Evolutionary conservation across 805 yeast species (phyloP), one percentile per base, ranked within the genome.

Genomic region (Hanseniaspora valbyensis): DNA sequence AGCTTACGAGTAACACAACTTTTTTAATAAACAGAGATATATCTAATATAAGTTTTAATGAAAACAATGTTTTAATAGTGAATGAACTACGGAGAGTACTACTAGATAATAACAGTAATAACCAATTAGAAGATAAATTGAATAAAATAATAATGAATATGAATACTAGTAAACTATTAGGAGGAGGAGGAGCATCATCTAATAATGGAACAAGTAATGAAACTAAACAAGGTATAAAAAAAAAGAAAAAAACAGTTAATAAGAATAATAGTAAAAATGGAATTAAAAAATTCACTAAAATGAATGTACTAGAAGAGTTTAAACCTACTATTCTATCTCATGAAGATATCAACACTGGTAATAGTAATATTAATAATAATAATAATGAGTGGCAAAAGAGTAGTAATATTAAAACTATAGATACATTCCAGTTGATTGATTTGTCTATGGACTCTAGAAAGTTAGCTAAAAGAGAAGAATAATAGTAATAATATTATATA

Each of bases 351-450:
- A n/a, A n/a, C n/a, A n/a, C n/a, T n/a, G n/a, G n/a, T n/a, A n/a
- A n/a, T n/a, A n/a, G n/a, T n/a, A n/a, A n/a, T n/a, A n/a, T n/a
- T n/a, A n/a, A n/a, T n/a, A 28, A 28, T 28, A 8, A 28, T 12
- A 28, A 28, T 8, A 28, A 28, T 28, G 30, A 28, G 7, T 28
- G 7, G 12, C 12, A 7, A 28, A 28, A 28, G 30, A 12, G 12
- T 28, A 28, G 12, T 36, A 21, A 7, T 6, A 36, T 5, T 6
- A 36, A 19, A 19, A 36, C 40, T 4, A n/a, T 45, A 2, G 50
- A 45, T 10, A 24, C 44, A 3, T 45, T 45, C 32, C 43, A 45
- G 25, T 19, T 45, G 13, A 45, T 45, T 28, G 50, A 45, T n/a
- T 19, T 45, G 26, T 45, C 50, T 8, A 32, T 38, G 8, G 43